phyloP scores from a whole-genome alignment of 148 eudicot species.

The Rhododendron mucronatum region DNA sequence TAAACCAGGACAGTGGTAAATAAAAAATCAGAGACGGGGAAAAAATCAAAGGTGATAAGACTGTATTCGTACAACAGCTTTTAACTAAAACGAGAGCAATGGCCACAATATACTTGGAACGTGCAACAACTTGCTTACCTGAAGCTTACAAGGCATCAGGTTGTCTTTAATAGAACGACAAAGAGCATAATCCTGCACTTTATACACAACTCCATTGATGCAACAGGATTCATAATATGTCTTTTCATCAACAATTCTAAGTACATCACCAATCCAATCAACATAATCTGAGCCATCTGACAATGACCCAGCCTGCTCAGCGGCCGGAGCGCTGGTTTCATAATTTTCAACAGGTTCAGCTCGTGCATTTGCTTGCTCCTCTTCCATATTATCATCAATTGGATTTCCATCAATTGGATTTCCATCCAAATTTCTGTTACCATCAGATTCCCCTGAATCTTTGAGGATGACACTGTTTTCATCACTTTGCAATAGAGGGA shows the following conservation, averaged over 20 bases:
- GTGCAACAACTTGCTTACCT: slow-evolving; percentile 16
- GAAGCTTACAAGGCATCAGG: slow-evolving; percentile 60
- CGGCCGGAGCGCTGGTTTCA: slow-evolving; percentile 19
- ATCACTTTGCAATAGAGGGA: slow-evolving; percentile 22
- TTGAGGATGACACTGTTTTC: slow-evolving; percentile 21
- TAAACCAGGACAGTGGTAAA: neutral
- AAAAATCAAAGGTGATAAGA: neutral
- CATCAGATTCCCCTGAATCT: slow-evolving; percentile 20
- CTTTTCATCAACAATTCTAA: slow-evolving; percentile 49
- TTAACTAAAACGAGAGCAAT: neutral
- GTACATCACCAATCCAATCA: slow-evolving; percentile 72
- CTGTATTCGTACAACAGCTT: neutral
- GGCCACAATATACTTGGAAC: neutral
- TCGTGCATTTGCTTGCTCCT: slow-evolving; percentile 23
- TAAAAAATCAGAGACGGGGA: neutral
- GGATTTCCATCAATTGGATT: slow-evolving; percentile 11
- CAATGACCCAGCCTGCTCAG: slow-evolving; percentile 29
- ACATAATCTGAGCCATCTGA: slow-evolving; percentile 42
- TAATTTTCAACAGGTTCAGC: slow-evolving; percentile 27
- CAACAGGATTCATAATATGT: slow-evolving; percentile 65
- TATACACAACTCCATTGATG: slow-evolving; percentile 54
- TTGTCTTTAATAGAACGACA: slow-evolving; percentile 37
- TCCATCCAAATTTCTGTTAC: slow-evolving; percentile 13
- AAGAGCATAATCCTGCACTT: slow-evolving; percentile 62
- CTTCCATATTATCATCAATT: slow-evolving; percentile 16